A percentile compares a stretch with the other conserved stretches of the same genome.
phyloP scores from a whole-genome alignment of 176 grass and related monocot species.

The Avena atlantica region DNA sequence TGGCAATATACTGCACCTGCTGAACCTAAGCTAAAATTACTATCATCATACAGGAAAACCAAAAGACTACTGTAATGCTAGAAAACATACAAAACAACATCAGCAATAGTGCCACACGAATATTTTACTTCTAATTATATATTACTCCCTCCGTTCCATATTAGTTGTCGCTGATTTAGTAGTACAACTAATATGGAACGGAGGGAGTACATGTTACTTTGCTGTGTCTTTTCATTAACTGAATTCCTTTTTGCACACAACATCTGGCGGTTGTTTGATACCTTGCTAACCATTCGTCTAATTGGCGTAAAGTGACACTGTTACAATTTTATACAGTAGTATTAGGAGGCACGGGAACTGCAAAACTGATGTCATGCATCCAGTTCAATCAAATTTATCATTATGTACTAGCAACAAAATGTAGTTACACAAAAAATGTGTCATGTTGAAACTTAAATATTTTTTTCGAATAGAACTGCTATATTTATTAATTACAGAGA shows the following conservation, averaged over 20 bases:
- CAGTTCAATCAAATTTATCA: slow-evolving; percentile 2
- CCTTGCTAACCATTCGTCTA: not conserved
- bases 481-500: no score
- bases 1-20: not conserved
- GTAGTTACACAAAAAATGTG: not conserved
- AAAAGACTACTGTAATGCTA: not conserved
- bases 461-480: no score
- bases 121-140: not conserved
- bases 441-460: not conserved
- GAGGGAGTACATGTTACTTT: not conserved
- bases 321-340: not conserved
- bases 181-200: no score
- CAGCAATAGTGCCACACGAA: slow-evolving; percentile 1
- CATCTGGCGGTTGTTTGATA: slow-evolving; percentile 4
- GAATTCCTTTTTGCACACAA: slow-evolving; percentile 1
- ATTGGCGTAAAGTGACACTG: not conserved
- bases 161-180: no score
- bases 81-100: not conserved
- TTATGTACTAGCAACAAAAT: not conserved
- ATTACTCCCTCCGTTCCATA: not conserved
- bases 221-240: not conserved
- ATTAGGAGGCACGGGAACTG: slow-evolving; percentile 14
- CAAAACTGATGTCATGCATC: slow-evolving; percentile 17
- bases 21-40: slow-evolving; percentile 10
- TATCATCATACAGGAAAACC: slow-evolving; percentile 13